Evolutionary conservation across 495 filamentous ascomycete genomes (phyloP).

Genomic region (Hyaloscypha variabilis): DNA sequence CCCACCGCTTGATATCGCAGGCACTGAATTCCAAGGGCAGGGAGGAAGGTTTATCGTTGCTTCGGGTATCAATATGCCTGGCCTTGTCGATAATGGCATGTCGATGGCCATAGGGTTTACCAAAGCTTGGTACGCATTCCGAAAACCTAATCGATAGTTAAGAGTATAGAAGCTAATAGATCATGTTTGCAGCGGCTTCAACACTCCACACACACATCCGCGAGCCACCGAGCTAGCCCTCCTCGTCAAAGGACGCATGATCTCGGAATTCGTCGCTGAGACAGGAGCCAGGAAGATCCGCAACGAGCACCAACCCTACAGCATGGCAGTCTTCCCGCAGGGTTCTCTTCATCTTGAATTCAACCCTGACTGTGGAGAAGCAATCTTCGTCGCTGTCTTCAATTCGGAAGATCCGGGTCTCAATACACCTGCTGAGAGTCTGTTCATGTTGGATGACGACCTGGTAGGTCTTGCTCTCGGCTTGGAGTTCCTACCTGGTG

Average conservation of each 20-base stretch:
- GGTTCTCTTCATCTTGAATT: slow-evolving; percentile 48
- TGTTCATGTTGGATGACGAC: neutral
- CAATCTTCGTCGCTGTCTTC: slow-evolving; percentile 43
- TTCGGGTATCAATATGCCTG: too few relatives aligned
- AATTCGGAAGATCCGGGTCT: slow-evolving; percentile 43
- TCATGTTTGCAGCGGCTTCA: too few relatives aligned
- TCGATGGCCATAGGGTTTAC: too few relatives aligned
- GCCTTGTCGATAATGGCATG: too few relatives aligned
- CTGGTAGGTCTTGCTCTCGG: slow-evolving; percentile 20
- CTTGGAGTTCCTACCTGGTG: slow-evolving; percentile 34
- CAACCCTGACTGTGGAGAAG: slow-evolving; percentile 44
- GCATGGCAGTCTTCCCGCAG: slow-evolving; percentile 43
- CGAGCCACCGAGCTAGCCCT: slow-evolving; percentile 46
- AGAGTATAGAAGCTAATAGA: too few relatives aligned
- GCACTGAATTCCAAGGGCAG: too few relatives aligned
- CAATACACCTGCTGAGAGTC: too few relatives aligned
- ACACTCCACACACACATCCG: slow-evolving; percentile 48
- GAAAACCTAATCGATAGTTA: too few relatives aligned
- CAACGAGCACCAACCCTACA: slow-evolving; percentile 34
- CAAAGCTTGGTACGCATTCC: too few relatives aligned
- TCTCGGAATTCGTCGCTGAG: slow-evolving; percentile 41
- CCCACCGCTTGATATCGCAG: too few relatives aligned
- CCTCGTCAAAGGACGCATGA: slow-evolving; percentile 34
- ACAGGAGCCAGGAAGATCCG: slow-evolving; percentile 33
- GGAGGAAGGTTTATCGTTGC: too few relatives aligned